Percentiles rank a stretch among this genome's conserved stretches.
These are phyloP conservation scores for Verticillium zaregamsianum DNA, from an alignment of 2,329 filamentous ascomycete genomes.

Conservation along the genomic window DNA sequence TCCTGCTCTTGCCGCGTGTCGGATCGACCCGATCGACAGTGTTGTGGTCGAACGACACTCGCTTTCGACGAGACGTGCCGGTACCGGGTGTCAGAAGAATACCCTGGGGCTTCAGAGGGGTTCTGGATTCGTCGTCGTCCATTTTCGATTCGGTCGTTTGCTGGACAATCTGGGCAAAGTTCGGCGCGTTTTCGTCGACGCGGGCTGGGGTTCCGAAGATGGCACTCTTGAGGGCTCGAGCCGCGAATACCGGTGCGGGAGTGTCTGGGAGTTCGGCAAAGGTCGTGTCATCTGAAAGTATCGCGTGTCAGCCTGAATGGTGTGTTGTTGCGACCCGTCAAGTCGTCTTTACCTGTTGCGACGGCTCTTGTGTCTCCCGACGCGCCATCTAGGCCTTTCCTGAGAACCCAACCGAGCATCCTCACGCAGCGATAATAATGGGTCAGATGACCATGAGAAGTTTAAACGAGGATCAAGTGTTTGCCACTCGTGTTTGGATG, in stretches of 20 bases:
- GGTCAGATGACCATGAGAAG: not conserved
- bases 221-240: constrained; percentile 59
- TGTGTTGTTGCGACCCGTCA: not conserved
- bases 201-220: constrained; percentile 56
- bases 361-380: constrained; percentile 24
- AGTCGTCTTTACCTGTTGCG: constrained; percentile 20
- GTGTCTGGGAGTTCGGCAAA: constrained; percentile 58
- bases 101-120: constrained; percentile 46
- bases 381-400: constrained; percentile 36
- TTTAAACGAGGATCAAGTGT: not conserved
- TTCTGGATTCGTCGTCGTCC: constrained; percentile 28
- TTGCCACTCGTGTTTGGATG: constrained; percentile 4
- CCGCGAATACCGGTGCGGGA: constrained; percentile 62
- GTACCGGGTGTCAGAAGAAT: constrained; percentile 64
- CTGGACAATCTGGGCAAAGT: constrained; percentile 10
- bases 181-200: constrained; percentile 26
- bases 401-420: constrained; percentile 60
- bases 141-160: constrained; percentile 5
- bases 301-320: not conserved
- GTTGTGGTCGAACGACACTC: constrained; percentile 60
- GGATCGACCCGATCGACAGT: constrained; percentile 37
- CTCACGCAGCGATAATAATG: not conserved
- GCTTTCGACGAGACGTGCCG: constrained; percentile 55
- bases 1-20: constrained; percentile 14
- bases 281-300: constrained; percentile 30